Percentiles rank a stretch among this genome's conserved stretches.
These are phyloP conservation scores for Eutrema yunnanense DNA, from an alignment of 345 rosid genomes.

Conservation along the genomic window DNA sequence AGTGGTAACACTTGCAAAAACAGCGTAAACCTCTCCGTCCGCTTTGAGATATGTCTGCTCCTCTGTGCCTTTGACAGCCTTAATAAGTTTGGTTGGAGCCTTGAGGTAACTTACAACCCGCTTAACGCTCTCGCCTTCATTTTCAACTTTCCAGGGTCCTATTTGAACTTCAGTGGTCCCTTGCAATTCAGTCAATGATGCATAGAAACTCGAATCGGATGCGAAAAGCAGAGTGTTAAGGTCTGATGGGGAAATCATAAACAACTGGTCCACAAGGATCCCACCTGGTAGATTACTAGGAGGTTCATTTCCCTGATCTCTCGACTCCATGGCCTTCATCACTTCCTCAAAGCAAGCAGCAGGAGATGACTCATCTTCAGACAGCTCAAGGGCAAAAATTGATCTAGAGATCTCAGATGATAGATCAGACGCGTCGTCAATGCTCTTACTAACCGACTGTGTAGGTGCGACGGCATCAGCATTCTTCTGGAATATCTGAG, in stretches of 20 bases:
- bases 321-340: conserved; percentile 55
- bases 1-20: conserved; percentile 61
- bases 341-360: conserved; percentile 56
- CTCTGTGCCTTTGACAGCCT: conserved; percentile 80
- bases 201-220: conserved; percentile 63
- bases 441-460: conserved; percentile 25
- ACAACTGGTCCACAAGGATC: conserved; percentile 66
- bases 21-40: conserved; percentile 61
- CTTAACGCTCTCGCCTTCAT: conserved; percentile 47
- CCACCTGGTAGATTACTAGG: conserved; percentile 86
- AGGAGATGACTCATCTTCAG: conserved; percentile 50
- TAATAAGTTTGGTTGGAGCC: conserved; percentile 72
- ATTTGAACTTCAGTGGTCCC: conserved; percentile 73
- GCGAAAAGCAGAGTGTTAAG: conserved; percentile 64
- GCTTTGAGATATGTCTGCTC: conserved; percentile 78
- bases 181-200: conserved; percentile 52
- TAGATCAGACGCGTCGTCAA: conserved; percentile 42
- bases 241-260: conserved; percentile 51
- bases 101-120: conserved; percentile 63
- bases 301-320: conserved; percentile 55
- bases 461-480: conserved; percentile 28
- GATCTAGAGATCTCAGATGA: conserved; percentile 39
- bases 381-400: conserved; percentile 35
- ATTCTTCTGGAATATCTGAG: conserved; percentile 76
- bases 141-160: conserved; percentile 74